Evolutionary conservation across 1,139 yeast genomes (phyloP), one percentile per base, ranked within the genome.

Genomic region (Candida pseudoviswanathii): DNA sequence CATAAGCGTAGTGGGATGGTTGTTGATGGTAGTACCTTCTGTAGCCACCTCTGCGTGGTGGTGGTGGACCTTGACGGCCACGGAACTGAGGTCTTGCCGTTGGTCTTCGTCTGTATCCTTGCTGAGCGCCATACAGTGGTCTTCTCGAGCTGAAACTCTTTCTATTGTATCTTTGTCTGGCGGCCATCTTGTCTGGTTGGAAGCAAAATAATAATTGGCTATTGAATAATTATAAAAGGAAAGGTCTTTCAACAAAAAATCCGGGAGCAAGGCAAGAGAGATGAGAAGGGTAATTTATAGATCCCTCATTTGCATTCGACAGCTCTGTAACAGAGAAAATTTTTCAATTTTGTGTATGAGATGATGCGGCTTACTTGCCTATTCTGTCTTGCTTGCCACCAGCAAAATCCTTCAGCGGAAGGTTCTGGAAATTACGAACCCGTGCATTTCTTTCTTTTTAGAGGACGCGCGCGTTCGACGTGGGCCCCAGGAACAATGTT

Each of bases 21-120:
- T 70, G 73, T 50, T 63, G 66, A 54, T 68, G 69, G 54, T 66
- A 69, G 51, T 71, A 70, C 41, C 64, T 63, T 62, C 73, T 67
- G 55, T 70, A 69, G 16, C 45, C 48, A 26, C 44, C 37, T 22
- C 47, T 45, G 24, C 31, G 21, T 37, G 22, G 41, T 10, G 29
- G 41, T 4, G 11, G 21, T 11, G 37, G 22, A 27, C 30, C 8
- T 29, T 24, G n/a, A 39, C 25, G 24, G 40, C 41, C 27, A 5
- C 24, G 36, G 21, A 25, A 29, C n/a, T 37, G 43, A 9, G 31
- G 31, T 32, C 38, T 41, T 7, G 10, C 8, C 26, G 30, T 37
- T 37, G 41, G 41, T 37, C 16, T 16, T 16, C 21, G 37, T 33
- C 41, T 25, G 11, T 25, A 37, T n/a, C 41, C 26, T n/a, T 5